Evolutionary conservation across 108 stramenopile genomes (phyloP).

Genomic region (Nitzschia inconspicua): DNA sequence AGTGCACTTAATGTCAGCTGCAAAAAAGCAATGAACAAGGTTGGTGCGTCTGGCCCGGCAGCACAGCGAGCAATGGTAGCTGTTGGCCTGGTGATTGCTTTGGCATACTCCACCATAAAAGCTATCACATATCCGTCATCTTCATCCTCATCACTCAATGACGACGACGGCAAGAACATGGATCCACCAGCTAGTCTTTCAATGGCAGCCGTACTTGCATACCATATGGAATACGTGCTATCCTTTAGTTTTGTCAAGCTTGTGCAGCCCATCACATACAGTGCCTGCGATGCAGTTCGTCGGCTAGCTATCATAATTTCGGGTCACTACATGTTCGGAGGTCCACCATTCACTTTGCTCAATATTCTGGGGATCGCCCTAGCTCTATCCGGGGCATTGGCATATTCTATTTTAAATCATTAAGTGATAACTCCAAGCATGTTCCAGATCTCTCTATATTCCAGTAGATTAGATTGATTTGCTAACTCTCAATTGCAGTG

Average conservation of each 20-base stretch:
- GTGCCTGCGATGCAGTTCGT: conserved; percentile 70
- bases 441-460: neutral
- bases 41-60: conserved; percentile 45
- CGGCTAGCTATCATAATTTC: conserved; percentile 63
- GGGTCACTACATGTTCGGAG: conserved; percentile 64
- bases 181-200: conserved; percentile 54
- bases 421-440: neutral
- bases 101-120: conserved; percentile 36
- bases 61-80: conserved; percentile 73
- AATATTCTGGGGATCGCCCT: conserved; percentile 57
- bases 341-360: conserved; percentile 45
- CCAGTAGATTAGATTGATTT: too few relatives aligned
- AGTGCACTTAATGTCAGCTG: conserved; percentile 64
- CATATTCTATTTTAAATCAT: conserved; percentile 50
- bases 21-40: conserved; percentile 56
- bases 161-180: neutral
- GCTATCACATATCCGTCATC: conserved; percentile 9
- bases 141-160: neutral
- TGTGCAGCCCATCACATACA: conserved; percentile 71
- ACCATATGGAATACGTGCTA: conserved; percentile 73
- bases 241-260: conserved; percentile 70
- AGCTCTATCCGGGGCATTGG: conserved; percentile 62
- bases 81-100: conserved; percentile 55
- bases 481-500: too few relatives aligned
- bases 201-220: conserved; percentile 47